Evolutionary conservation across 2,329 filamentous ascomycete genomes (phyloP), one percentile per base, ranked within the genome.

Genomic region (Diaporthe capsici): DNA sequence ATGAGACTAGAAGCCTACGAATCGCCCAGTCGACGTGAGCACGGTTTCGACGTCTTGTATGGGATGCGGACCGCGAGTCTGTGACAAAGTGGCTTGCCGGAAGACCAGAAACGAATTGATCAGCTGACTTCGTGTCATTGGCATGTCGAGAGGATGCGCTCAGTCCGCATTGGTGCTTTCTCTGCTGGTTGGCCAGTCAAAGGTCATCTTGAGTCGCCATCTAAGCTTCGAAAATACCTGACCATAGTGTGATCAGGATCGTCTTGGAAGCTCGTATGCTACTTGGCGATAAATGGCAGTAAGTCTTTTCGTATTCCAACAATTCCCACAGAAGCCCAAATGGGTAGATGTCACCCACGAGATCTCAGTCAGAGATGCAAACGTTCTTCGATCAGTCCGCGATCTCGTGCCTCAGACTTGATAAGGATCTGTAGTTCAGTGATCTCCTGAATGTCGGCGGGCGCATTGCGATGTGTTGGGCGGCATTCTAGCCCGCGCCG

Each of bases 71-170:
- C 6, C 25, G 28, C 28, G 44, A 67, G 28, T 17, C 20, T 34
- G 17, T 6, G 20, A 34, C 17, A 10, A 15, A 37, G 25, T 65
- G 17, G 39, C 42, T 47, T 47, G n/a, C n/a, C 22, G 20, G 25
- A 9, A 20, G 17, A 8, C 20, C 42, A 34, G 61, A 31, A 22
- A 17, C 6, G 6, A 51, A n/a, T 37, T 10, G 12, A 51, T 67
- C 61, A 67, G 61, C 61, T 67, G 61, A 67, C 61, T 67, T 49
- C 42, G 42, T 65, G 42, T 49, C n/a, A n/a, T 49, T 22, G 15
- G 44, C 61, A 31, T n/a, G 17, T 65, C 20, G 42, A 47, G 10
- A 34, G 42, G 13, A n/a, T 49, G 25, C 22, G 17, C 42, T 49
- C 42, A 10, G 17, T 49, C 12, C 61, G 20, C 61, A 15, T 13